phyloP scores from a whole-genome alignment of 2,329 filamentous ascomycete genomes.

The Clarireedia sp. region DNA sequence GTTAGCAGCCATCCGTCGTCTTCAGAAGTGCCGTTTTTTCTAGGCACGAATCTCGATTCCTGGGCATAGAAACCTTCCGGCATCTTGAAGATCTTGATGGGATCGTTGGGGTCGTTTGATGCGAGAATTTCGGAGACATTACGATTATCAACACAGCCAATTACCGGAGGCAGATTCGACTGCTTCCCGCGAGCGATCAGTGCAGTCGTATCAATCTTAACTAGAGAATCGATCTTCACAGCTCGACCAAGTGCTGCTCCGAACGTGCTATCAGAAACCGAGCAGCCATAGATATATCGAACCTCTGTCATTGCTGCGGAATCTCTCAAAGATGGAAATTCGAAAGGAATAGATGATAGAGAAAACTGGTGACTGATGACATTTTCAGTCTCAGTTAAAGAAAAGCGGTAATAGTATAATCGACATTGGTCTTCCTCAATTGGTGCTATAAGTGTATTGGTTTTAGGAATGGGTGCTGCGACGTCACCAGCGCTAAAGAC shows the following conservation, averaged over 20 bases:
- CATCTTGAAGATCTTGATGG: constrained; percentile 54
- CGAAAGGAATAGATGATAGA: constrained; percentile 56
- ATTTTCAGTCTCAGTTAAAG: constrained; percentile 31
- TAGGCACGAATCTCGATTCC: constrained; percentile 57
- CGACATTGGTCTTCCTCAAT: constrained; percentile 57
- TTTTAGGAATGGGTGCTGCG: constrained; percentile 39
- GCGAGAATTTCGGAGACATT: constrained; percentile 44
- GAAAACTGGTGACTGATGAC: constrained; percentile 55
- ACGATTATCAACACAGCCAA: constrained; percentile 54
- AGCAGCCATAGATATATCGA: constrained; percentile 61
- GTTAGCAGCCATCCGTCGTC: constrained; percentile 62
- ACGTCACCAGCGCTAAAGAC: constrained; percentile 60
- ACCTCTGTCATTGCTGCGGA: constrained; percentile 47
- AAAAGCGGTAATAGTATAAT: constrained; percentile 61
- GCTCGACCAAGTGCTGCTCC: constrained; percentile 54
- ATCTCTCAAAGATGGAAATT: constrained; percentile 56
- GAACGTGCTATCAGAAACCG: constrained; percentile 48
- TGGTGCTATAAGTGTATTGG: constrained; percentile 18
- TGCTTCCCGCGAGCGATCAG: constrained; percentile 46
- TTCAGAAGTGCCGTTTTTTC: constrained; percentile 37
- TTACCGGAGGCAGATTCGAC: constrained; percentile 40
- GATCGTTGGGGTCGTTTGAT: constrained; percentile 39
- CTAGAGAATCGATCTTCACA: constrained; percentile 57
- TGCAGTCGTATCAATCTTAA: constrained; percentile 49
- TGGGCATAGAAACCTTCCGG: constrained; percentile 56